phyloP scores from a whole-genome alignment of 2,329 filamentous ascomycete genomes.

The Sclerotiophoma versabilis region DNA sequence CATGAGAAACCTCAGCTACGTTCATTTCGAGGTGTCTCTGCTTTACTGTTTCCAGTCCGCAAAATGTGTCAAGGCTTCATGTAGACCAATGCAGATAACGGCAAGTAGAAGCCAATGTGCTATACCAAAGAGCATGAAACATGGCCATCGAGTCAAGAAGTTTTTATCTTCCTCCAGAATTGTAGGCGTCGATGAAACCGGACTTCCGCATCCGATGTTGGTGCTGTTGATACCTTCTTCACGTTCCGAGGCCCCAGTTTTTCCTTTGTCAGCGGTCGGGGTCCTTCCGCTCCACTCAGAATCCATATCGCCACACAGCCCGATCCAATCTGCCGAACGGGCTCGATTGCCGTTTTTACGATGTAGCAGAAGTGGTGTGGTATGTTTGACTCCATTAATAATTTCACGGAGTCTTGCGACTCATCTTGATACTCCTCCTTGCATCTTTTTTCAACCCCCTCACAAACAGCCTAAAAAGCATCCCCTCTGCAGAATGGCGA shows the following conservation, averaged over 20 bases:
- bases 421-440: not conserved
- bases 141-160: too few species aligned
- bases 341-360: not conserved
- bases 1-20: too few species aligned
- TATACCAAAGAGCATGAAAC: too few species aligned
- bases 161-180: too few species aligned
- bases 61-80: too few species aligned
- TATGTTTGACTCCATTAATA: not conserved
- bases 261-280: not conserved
- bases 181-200: too few species aligned
- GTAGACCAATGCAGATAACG: too few species aligned
- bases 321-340: slow-evolving; percentile 1
- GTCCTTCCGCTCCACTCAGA: not conserved
- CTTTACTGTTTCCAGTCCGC: too few species aligned
- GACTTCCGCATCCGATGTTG: too few species aligned
- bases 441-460: not conserved
- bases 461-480: not conserved
- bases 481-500: not conserved
- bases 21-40: too few species aligned
- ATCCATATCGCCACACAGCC: slow-evolving; percentile 7
- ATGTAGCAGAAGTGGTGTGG: not conserved
- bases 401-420: not conserved
- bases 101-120: too few species aligned
- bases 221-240: too few species aligned
- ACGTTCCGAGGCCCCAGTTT: slow-evolving; percentile 1